phyloP scores from a whole-genome alignment of 2,329 filamentous ascomycete species.

The Alternaria ventricosa region DNA sequence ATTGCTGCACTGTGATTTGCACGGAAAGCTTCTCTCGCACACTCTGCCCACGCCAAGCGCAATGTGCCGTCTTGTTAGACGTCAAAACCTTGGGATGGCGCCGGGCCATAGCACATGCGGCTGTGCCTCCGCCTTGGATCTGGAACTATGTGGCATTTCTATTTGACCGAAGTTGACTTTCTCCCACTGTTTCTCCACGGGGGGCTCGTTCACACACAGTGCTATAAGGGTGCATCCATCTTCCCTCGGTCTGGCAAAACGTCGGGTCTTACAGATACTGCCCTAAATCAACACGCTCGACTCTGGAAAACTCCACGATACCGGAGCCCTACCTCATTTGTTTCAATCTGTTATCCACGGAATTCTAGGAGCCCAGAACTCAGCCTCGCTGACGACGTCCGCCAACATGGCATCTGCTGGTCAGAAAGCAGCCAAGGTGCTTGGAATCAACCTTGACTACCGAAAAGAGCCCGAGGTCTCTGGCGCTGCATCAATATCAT shows the following conservation, averaged over 20 bases:
- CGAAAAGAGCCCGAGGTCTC: slow-evolving; percentile 73
- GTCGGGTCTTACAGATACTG: neutral
- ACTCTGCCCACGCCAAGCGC: slow-evolving; percentile 29
- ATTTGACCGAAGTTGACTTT: slow-evolving; percentile 10
- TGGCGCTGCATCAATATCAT: slow-evolving; percentile 79
- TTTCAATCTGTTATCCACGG: neutral
- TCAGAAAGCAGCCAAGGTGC: slow-evolving; percentile 76
- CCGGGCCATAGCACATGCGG: slow-evolving; percentile 25
- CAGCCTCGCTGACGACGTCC: neutral
- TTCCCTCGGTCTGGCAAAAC: neutral
- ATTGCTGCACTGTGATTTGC: slow-evolving; percentile 27
- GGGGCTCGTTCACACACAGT: neutral
- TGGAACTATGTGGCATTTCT: slow-evolving; percentile 24
- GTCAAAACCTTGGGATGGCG: slow-evolving; percentile 18
- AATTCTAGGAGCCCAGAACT: neutral
- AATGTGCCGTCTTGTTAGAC: slow-evolving; percentile 19
- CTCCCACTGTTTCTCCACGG: slow-evolving; percentile 13
- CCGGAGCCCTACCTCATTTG: neutral
- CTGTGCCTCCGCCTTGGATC: slow-evolving; percentile 22
- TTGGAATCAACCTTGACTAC: slow-evolving; percentile 82
- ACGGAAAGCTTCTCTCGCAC: slow-evolving; percentile 11
- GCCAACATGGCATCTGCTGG: slow-evolving; percentile 61
- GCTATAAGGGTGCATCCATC: slow-evolving; percentile 9
- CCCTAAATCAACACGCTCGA: neutral
- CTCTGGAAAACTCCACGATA: neutral